A percentile compares a stretch with the other conserved stretches of the same genome.
Evolutionary conservation across 306 rosid genomes (phyloP).

Genomic region (Phaseolus lunatus): DNA sequence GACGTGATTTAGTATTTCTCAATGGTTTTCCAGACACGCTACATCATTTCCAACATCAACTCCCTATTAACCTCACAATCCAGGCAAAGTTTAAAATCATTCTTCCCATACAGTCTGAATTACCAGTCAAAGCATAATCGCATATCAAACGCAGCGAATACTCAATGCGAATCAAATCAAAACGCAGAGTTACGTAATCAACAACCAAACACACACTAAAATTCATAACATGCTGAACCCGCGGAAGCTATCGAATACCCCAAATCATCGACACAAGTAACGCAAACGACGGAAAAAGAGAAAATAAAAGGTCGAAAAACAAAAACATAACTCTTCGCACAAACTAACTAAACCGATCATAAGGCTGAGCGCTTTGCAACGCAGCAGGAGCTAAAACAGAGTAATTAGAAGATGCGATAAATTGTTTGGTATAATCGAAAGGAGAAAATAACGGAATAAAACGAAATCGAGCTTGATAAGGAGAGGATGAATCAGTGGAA

Average conservation of each 20-base stretch:
- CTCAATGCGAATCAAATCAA: constrained; percentile 31
- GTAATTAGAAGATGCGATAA: constrained; percentile 28
- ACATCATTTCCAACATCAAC: background rate
- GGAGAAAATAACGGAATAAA: background rate
- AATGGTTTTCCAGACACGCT: background rate
- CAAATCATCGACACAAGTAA: constrained; percentile 21
- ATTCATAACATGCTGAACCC: constrained; percentile 16
- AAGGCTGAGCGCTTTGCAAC: constrained; percentile 34
- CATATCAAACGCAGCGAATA: constrained; percentile 35
- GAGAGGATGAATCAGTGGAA: constrained; percentile 41
- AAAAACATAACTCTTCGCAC: background rate
- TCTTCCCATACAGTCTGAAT: background rate
- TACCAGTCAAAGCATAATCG: constrained; percentile 32
- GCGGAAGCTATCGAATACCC: constrained; percentile 42
- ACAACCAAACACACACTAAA: constrained; percentile 26
- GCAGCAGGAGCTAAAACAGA: constrained; percentile 30
- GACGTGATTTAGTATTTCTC: background rate
- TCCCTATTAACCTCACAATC: background rate
- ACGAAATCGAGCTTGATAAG: constrained; percentile 1
- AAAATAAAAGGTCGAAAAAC: background rate
- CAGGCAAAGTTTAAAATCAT: constrained; percentile 34
- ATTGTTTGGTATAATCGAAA: constrained; percentile 11
- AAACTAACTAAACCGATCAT: constrained; percentile 54
- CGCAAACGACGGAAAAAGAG: background rate
- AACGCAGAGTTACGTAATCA: constrained; percentile 24